Conservation (phyloP, 306 rosid genomes). For the Vigna trinervia region DNA sequence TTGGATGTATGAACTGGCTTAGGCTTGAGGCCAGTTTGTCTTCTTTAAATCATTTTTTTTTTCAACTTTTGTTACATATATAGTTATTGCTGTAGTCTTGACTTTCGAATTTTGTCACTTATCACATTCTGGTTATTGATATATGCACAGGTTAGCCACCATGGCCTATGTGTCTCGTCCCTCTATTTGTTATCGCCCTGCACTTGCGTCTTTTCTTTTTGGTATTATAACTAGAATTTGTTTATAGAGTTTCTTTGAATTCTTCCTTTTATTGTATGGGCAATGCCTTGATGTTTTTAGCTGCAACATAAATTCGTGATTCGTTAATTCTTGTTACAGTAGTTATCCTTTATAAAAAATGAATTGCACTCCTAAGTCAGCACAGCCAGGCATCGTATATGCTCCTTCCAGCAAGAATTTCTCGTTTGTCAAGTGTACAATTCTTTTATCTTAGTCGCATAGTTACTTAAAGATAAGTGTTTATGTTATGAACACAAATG, state of each 20-base stretch:
- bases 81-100: constrained; percentile 76
- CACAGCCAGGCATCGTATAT: background rate
- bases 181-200: constrained; percentile 4
- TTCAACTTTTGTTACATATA: constrained; percentile 68
- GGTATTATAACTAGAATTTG: constrained; percentile 17
- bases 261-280: background rate
- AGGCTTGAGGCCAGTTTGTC: constrained; percentile 68
- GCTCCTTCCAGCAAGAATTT: background rate
- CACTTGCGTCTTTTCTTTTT: constrained; percentile 16
- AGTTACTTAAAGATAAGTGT: too few relatives aligned
- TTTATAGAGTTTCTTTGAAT: background rate
- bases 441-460: background rate
- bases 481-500: background rate
- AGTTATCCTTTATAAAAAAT: background rate
- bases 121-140: constrained; percentile 74
- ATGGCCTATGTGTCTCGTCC: constrained; percentile 42
- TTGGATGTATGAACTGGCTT: constrained; percentile 70
- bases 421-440: background rate
- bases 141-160: constrained; percentile 73
- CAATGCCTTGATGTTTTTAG: background rate
- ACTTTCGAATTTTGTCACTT: constrained; percentile 73
- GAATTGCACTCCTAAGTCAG: background rate
- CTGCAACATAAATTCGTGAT: background rate
- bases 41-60: constrained; percentile 56
- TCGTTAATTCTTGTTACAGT: background rate